Evolutionary conservation across 2,329 filamentous ascomycete genomes (phyloP).

Genomic region (Fonsecaea multimorphosa): DNA sequence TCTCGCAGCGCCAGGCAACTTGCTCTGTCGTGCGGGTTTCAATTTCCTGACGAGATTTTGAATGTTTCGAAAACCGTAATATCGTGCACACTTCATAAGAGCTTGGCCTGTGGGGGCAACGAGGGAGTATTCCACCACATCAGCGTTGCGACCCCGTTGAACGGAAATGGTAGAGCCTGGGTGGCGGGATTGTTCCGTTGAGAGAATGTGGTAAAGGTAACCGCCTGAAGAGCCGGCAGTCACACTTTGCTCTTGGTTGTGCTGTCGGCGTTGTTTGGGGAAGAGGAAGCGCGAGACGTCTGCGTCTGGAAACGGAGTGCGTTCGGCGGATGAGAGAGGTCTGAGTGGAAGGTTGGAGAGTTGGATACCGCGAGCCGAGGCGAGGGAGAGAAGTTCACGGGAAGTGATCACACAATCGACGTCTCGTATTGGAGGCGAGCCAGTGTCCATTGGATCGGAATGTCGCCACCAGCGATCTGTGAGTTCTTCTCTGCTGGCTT

Average conservation of each 20-base stretch:
- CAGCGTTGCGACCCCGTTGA: slow-evolving; percentile 80
- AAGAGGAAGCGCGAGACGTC: slow-evolving; percentile 77
- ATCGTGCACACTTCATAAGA: slow-evolving; percentile 82
- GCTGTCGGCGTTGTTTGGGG: slow-evolving; percentile 51
- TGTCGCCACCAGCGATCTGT: slow-evolving; percentile 76
- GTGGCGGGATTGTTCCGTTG: slow-evolving; percentile 72
- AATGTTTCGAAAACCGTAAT: slow-evolving; percentile 97
- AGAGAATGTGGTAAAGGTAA: slow-evolving; percentile 83
- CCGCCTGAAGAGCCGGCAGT: slow-evolving; percentile 83
- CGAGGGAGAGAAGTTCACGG: slow-evolving; percentile 89
- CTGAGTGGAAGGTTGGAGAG: slow-evolving; percentile 74
- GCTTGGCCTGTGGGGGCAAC: slow-evolving; percentile 61
- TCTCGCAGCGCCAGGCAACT: slow-evolving; percentile 76
- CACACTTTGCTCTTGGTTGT: slow-evolving; percentile 43
- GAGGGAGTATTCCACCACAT: slow-evolving; percentile 85
- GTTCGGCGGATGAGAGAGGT: slow-evolving; percentile 55
- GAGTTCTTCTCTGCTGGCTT: slow-evolving; percentile 90
- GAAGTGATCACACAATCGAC: slow-evolving; percentile 98
- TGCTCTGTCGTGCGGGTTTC: slow-evolving; percentile 77
- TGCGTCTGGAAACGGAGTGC: slow-evolving; percentile 73
- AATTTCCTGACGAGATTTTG: slow-evolving; percentile 94
- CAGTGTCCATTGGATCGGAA: slow-evolving; percentile 45
- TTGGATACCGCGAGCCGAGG: slow-evolving; percentile 76
- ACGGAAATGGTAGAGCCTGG: slow-evolving; percentile 74
- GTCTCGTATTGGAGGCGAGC: slow-evolving; percentile 68